phyloP scores from a whole-genome alignment of 2,329 filamentous ascomycete species.

The Furcasterigmium furcatum region DNA sequence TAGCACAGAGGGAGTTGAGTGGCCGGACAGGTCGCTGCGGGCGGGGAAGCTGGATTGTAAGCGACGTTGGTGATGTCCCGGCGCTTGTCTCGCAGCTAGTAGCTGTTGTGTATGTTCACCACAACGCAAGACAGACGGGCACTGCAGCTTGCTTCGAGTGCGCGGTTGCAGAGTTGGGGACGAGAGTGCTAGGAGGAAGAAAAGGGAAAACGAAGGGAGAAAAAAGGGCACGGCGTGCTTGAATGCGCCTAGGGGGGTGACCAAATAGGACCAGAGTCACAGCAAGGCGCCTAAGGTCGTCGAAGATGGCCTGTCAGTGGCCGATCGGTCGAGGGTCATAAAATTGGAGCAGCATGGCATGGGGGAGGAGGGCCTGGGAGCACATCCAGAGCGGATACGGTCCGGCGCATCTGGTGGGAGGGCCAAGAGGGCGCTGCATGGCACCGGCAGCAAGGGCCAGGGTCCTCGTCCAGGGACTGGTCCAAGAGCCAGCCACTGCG shows the following conservation, averaged over 20 bases:
- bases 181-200: slow-evolving; percentile 14
- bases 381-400: slow-evolving; percentile 12
- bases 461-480: slow-evolving; percentile 11
- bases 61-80: slow-evolving; percentile 14
- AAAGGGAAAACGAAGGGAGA: slow-evolving; percentile 14
- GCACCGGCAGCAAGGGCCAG: slow-evolving; percentile 9
- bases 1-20: slow-evolving; percentile 14
- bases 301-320: slow-evolving; percentile 38
- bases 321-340: slow-evolving; percentile 31
- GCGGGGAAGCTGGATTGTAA: slow-evolving; percentile 7
- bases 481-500: slow-evolving; percentile 12
- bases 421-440: slow-evolving; percentile 13
- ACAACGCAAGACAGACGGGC: slow-evolving; percentile 1
- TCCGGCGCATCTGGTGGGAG: slow-evolving; percentile 13
- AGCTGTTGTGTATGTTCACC: neutral
- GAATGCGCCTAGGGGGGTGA: slow-evolving; percentile 29
- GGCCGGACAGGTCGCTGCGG: slow-evolving; percentile 2
- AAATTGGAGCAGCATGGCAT: slow-evolving; percentile 33
- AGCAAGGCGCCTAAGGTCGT: slow-evolving; percentile 40
- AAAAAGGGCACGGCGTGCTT: slow-evolving; percentile 13
- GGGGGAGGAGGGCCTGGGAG: slow-evolving; percentile 6
- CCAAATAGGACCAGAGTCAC: slow-evolving; percentile 32
- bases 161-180: too few species aligned
- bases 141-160: too few species aligned
- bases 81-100: slow-evolving; percentile 31